Base-by-base conservation (phyloP, 1,284 basidiomycete species). In the Fomes fomentarius region DNA sequence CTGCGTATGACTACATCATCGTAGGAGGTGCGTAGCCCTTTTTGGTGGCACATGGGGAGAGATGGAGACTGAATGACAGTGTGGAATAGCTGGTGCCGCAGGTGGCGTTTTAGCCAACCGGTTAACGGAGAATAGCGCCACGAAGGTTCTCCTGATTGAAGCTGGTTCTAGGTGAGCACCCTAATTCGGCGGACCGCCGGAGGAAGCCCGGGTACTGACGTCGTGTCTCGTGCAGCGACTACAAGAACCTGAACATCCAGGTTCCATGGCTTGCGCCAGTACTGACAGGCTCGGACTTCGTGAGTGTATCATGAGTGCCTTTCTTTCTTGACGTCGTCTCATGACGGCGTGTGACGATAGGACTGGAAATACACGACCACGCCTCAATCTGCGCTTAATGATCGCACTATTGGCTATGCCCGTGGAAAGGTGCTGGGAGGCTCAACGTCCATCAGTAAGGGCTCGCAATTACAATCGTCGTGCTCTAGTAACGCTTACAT, bases 81-180 rank as follows among this genome's bases (percentile, higher is more conserved):
- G 12, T 4, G 31, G 28, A 10, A 22, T 21, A 45, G 45, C 39
- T 8, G 51, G 51, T 12, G 51, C 39, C 4, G 51, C 45, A 7
- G 51, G 51, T 19, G 45, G 45, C 4, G 51, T 47, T 17, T 22
- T 53, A 17, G 51, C 51, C 8, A 47, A 47, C 26, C 75, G 87
- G 3, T 73, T 91, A 22, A 66, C 83, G 0, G 84, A 87, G 63
- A 77, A 88, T 58, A 61, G 79, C 1, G 61, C 61, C 12, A 70
- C 76, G 41, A 78, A 76, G 1, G 76, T 87, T 7, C 72, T 85
- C 14, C 67, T 84, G 28, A 75, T 86, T 52, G 84, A 87, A 63
- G 83, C 78, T 2, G 84, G 84, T 4, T 30, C 21, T 10, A 54
- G 39, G 60, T 56, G 26, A 2, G 51, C 38, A 19, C 30, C 4